These are phyloP conservation scores for Euphorbia neoarborescens DNA, from an alignment of 441 rosid genomes.

Conservation along the genomic window DNA sequence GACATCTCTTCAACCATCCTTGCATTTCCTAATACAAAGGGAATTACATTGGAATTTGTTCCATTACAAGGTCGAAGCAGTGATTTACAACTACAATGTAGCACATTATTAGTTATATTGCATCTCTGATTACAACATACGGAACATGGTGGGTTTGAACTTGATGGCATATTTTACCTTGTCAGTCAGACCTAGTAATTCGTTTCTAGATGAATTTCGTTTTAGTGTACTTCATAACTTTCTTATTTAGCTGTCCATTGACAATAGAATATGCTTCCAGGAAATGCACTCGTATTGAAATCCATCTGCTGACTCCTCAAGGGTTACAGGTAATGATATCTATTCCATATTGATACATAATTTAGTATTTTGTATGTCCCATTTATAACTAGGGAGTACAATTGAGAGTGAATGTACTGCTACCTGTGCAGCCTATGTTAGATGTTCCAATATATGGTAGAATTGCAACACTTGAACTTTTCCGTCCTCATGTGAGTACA, in stretches of 20 bases:
- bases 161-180: conserved; percentile 2
- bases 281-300: conserved; percentile 95
- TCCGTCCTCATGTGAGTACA: conserved; percentile 83
- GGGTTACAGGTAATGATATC: conserved; percentile 67
- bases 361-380: not conserved
- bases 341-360: not conserved
- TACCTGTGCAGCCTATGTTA: conserved; percentile 72
- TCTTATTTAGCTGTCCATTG: not conserved
- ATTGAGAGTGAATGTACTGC: not conserved
- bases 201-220: not conserved
- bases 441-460: conserved; percentile 97
- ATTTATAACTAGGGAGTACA: not conserved
- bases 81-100: not conserved
- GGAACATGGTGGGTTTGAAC: not conserved
- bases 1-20: not conserved
- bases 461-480: conserved; percentile 87
- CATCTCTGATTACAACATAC: not conserved
- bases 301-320: conserved; percentile 76
- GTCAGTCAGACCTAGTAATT: not conserved
- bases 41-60: not conserved
- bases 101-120: not conserved
- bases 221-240: not conserved
- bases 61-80: not conserved
- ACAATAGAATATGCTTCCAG: conserved; percentile 32
- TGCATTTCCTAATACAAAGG: not conserved